Conservation (phyloP, 495 filamentous ascomycete species). For the Zalerion maritima region DNA sequence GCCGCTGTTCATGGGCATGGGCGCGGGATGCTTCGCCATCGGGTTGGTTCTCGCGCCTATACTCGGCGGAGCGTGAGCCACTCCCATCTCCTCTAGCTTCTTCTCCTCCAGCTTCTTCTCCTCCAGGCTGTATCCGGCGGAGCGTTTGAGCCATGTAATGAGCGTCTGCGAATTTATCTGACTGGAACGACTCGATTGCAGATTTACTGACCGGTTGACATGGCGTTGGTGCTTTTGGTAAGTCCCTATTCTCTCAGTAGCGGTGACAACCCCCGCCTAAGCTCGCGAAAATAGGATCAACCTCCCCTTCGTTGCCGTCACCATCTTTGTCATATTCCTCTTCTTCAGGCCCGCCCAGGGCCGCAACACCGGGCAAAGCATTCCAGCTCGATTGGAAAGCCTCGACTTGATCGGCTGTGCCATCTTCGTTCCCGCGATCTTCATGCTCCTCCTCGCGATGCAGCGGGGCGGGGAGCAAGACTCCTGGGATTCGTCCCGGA, state of each 20-base stretch:
- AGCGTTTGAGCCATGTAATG: too few species aligned
- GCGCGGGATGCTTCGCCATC: conserved; percentile 11
- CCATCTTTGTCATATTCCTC: conserved; percentile 3
- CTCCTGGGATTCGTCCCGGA: conserved; percentile 29
- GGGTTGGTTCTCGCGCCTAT: conserved; percentile 29
- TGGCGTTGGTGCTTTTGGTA: conserved; percentile 33
- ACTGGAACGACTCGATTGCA: too few species aligned
- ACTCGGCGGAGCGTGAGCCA: conserved; percentile 42
- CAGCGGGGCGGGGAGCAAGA: conserved; percentile 29
- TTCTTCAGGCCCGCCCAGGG: conserved; percentile 3
- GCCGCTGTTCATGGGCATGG: conserved; percentile 5
- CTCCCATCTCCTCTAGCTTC: too few species aligned
- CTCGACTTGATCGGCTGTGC: conserved; percentile 12
- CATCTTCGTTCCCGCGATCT: conserved; percentile 21
- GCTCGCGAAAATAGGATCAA: too few species aligned
- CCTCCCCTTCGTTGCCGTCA: conserved; percentile 4
- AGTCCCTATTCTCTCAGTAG: too few species aligned
- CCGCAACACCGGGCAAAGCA: too few species aligned
- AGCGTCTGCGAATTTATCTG: too few species aligned
- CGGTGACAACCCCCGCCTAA: too few species aligned
- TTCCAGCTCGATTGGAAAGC: conserved; percentile 8
- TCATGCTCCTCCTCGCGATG: conserved; percentile 37
- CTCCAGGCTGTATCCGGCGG: too few species aligned
- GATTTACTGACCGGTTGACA: too few species aligned
- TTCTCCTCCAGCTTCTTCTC: too few species aligned